Conservation (phyloP, 805 yeast genomes). For the Candida tibetensis region DNA sequence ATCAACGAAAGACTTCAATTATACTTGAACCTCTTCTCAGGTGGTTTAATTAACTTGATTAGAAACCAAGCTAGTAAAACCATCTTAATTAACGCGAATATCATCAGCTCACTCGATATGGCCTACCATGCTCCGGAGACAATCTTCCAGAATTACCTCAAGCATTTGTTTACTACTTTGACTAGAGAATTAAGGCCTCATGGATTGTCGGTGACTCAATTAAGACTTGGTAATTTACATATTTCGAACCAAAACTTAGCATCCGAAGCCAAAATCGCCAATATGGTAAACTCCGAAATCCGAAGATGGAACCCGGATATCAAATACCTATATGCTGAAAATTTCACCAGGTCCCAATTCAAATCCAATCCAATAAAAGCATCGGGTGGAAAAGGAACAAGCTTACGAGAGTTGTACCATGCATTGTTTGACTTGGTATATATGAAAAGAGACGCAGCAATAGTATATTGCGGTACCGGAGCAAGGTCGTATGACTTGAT, state of each 20-base stretch:
- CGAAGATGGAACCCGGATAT: slow-evolving; percentile 38
- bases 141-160: slow-evolving; percentile 47
- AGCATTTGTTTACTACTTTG: slow-evolving; percentile 31
- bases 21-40: slow-evolving; percentile 50
- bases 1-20: slow-evolving; percentile 45
- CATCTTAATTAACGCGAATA: slow-evolving; percentile 52
- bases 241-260: slow-evolving; percentile 23
- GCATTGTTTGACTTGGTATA: slow-evolving; percentile 38
- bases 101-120: slow-evolving; percentile 50
- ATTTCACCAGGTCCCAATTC: slow-evolving; percentile 30
- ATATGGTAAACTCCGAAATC: slow-evolving; percentile 35
- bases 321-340: slow-evolving; percentile 29
- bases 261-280: slow-evolving; percentile 19
- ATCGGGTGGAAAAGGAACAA: slow-evolving; percentile 27
- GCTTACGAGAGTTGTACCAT: slow-evolving; percentile 38
- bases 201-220: slow-evolving; percentile 35
- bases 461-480: slow-evolving; percentile 43
- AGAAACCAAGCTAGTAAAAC: slow-evolving; percentile 50
- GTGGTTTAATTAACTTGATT: slow-evolving; percentile 54
- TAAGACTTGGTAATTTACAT: slow-evolving; percentile 40
- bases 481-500: slow-evolving; percentile 38
- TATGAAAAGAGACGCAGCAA: slow-evolving; percentile 21
- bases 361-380: slow-evolving; percentile 29
- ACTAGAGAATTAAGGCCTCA: slow-evolving; percentile 37
- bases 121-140: slow-evolving; percentile 68